Percentiles rank a stretch among this genome's conserved stretches.
These are phyloP conservation scores for Ogataea sp. DNA, from an alignment of 805 yeast species.

Conservation along the genomic window DNA sequence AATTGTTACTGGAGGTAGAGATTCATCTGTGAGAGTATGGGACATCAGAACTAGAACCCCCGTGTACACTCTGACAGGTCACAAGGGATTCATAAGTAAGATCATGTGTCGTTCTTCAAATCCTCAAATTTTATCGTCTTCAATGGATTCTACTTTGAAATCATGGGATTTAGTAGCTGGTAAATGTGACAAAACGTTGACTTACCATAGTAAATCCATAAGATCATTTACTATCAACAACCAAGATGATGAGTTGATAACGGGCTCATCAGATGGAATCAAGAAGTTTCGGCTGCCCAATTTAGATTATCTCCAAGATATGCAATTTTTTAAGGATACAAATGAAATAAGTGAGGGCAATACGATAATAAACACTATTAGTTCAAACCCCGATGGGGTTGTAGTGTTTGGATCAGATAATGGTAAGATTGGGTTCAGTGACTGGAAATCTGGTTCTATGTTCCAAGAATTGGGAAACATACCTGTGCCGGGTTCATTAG, in stretches of 20 bases:
- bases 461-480: conserved; percentile 46
- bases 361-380: conserved; percentile 57
- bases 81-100: conserved; percentile 63
- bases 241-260: conserved; percentile 50
- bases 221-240: conserved; percentile 58
- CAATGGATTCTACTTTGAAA: conserved; percentile 77
- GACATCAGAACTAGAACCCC: conserved; percentile 77
- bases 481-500: conserved; percentile 63
- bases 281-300: conserved; percentile 80
- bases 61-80: conserved; percentile 76
- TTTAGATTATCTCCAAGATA: conserved; percentile 49
- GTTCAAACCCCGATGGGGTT: conserved; percentile 52
- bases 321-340: conserved; percentile 43
- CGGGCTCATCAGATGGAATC: conserved; percentile 76
- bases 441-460: conserved; percentile 63
- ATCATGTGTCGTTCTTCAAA: conserved; percentile 63
- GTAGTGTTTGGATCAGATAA: conserved; percentile 79
- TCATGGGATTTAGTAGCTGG: conserved; percentile 91
- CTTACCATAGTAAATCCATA: conserved; percentile 80
- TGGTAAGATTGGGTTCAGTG: conserved; percentile 71
- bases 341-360: conserved; percentile 22
- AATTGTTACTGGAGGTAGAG: conserved; percentile 83
- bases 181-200: conserved; percentile 57
- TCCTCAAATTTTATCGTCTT: conserved; percentile 79
- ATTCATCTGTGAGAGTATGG: conserved; percentile 84